Conservation (phyloP, 2,329 filamentous ascomycete genomes). For the Hypoxylon sp. region DNA sequence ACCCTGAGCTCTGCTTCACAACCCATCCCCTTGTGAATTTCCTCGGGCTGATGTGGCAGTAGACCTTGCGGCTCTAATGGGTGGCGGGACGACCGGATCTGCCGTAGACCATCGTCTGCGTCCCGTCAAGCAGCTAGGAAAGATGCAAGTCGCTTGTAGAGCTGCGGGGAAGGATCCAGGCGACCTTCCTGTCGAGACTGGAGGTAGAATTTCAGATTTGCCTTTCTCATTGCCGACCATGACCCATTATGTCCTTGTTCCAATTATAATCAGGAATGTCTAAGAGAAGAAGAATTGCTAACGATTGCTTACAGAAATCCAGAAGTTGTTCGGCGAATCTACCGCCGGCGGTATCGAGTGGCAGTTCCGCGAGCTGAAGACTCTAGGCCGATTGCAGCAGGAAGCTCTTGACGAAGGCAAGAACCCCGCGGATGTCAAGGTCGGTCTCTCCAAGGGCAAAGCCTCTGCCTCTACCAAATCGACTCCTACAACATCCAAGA, state of each 20-base stretch:
- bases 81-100: slow-evolving; percentile 54
- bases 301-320: slow-evolving; percentile 63
- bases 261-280: background rate
- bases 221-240: slow-evolving; percentile 8
- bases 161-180: slow-evolving; percentile 54
- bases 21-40: background rate
- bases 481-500: slow-evolving; percentile 24
- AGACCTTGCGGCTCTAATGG: slow-evolving; percentile 50
- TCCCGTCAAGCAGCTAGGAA: slow-evolving; percentile 58
- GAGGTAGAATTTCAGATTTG: slow-evolving; percentile 52
- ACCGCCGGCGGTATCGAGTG: slow-evolving; percentile 72
- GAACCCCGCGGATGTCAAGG: slow-evolving; percentile 61
- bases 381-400: slow-evolving; percentile 65
- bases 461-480: slow-evolving; percentile 51
- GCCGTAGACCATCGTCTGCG: slow-evolving; percentile 59
- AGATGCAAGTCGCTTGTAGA: slow-evolving; percentile 54
- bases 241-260: slow-evolving; percentile 6
- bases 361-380: slow-evolving; percentile 71
- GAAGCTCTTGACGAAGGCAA: slow-evolving; percentile 61
- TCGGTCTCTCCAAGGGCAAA: slow-evolving; percentile 29
- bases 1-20: background rate
- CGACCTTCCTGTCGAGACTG: slow-evolving; percentile 55
- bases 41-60: slow-evolving; percentile 32
- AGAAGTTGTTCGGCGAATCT: slow-evolving; percentile 72
- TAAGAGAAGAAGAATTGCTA: slow-evolving; percentile 10